Evolutionary conservation across 148 eudicot genomes (phyloP).

Genomic region (Spergularia bocconei): DNA sequence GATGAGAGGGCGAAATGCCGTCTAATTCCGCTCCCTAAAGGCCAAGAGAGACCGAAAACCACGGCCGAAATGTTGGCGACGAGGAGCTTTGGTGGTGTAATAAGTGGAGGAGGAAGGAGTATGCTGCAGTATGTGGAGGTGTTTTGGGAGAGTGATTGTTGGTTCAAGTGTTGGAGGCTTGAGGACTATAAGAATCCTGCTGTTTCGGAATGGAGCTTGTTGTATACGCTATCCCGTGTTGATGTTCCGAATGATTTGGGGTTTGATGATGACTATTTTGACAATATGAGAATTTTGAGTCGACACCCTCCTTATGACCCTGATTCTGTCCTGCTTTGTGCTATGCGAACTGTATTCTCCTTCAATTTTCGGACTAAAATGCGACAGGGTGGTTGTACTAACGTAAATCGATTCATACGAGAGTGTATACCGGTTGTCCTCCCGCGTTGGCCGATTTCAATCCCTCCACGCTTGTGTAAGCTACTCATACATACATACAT

Average conservation of each 20-base stretch:
- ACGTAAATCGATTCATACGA: background rate
- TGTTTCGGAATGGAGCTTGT: background rate
- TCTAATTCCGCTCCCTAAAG: background rate
- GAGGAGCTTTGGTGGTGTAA: background rate
- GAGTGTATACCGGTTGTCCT: background rate
- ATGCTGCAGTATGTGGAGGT: background rate
- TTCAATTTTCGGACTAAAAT: background rate
- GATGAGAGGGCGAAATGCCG: background rate
- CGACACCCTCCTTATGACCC: background rate
- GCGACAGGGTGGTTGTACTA: background rate
- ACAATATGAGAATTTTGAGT: background rate
- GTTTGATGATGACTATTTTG: too few relatives aligned
- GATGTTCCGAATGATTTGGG: background rate
- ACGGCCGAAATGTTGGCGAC: background rate
- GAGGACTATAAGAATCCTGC: background rate
- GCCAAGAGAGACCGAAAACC: background rate
- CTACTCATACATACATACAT: too few relatives aligned
- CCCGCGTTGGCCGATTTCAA: conserved; percentile 5
- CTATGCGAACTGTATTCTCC: background rate
- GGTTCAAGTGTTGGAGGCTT: background rate
- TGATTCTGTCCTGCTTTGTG: background rate
- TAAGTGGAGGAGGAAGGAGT: background rate
- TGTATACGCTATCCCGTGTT: background rate
- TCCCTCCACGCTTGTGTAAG: conserved; percentile 9
- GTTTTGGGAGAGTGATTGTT: background rate